A percentile compares a stretch with the other conserved stretches of the same genome.
These are phyloP conservation scores for Pseudogymnoascus sp. DNA, from an alignment of 2,329 filamentous ascomycete species.

Conservation along the genomic window DNA sequence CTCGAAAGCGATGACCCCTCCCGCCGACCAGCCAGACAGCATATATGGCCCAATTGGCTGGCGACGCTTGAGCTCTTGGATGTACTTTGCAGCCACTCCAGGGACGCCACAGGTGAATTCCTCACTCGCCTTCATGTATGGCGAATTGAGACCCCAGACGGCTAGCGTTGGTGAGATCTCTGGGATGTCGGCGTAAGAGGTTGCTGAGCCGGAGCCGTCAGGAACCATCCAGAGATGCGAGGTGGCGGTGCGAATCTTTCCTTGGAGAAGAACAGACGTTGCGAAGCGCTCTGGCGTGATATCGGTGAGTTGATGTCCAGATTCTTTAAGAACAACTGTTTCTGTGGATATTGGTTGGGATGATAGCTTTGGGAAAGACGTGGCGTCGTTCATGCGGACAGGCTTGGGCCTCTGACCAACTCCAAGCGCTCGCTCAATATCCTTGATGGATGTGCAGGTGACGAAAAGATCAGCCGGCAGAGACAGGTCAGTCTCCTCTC, in stretches of 20 bases:
- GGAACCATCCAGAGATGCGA: constrained; percentile 40
- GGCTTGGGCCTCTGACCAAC: constrained; percentile 29
- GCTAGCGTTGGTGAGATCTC: constrained; percentile 38
- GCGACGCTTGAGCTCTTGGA: constrained; percentile 62
- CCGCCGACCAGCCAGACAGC: constrained; percentile 69
- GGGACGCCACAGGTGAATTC: constrained; percentile 60
- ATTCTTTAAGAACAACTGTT: not conserved
- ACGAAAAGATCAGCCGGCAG: constrained; percentile 55
- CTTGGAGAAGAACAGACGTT: constrained; percentile 37
- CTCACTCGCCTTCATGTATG: constrained; percentile 63
- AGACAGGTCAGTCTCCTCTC: constrained; percentile 46
- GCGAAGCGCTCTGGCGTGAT: constrained; percentile 34
- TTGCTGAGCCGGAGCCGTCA: constrained; percentile 41
- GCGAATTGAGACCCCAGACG: constrained; percentile 58
- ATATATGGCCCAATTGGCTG: constrained; percentile 63
- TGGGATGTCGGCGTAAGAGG: constrained; percentile 32
- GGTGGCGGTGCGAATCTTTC: constrained; percentile 39
- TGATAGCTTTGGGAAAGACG: constrained; percentile 10
- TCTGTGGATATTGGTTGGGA: constrained; percentile 12
- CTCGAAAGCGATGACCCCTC: constrained; percentile 65
- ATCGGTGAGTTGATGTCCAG: constrained; percentile 28
- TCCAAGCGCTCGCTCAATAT: constrained; percentile 58
- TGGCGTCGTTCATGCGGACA: constrained; percentile 34
- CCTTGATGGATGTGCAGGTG: constrained; percentile 54
- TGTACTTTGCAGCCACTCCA: constrained; percentile 57